Conservation (phyloP, 1,284 basidiomycete species). For the Cutaneotrichosporon mucoides region DNA sequence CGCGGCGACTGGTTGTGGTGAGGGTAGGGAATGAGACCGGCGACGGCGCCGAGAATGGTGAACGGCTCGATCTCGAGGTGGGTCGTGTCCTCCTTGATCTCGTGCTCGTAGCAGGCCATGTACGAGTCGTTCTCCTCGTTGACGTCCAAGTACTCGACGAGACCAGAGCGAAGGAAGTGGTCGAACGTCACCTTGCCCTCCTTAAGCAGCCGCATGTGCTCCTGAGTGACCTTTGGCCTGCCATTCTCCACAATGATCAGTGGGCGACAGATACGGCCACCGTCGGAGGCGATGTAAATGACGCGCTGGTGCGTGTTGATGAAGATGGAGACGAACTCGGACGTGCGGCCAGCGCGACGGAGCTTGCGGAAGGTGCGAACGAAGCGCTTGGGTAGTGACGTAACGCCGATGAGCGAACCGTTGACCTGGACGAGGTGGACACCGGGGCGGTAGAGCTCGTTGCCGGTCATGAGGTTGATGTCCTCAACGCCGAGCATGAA, state of each 20-base stretch:
- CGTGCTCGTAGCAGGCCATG: constrained; percentile 90
- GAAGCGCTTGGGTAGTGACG: constrained; percentile 78
- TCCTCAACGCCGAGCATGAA: constrained; percentile 98
- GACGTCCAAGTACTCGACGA: constrained; percentile 99
- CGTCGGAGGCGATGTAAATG: constrained; percentile 96
- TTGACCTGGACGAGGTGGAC: constrained; percentile 97
- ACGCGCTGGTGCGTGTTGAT: constrained; percentile 93
- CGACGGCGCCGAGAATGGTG: constrained; percentile 94
- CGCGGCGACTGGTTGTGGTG: constrained; percentile 99
- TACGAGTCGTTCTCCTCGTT: constrained; percentile 99
- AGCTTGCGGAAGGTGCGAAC: constrained; percentile 87
- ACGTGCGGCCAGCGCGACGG: constrained; percentile 83
- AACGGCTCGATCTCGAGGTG: constrained; percentile 99
- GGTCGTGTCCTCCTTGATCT: constrained; percentile 77
- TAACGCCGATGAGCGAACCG: constrained; percentile 91
- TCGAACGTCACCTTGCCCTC: constrained; percentile 78
- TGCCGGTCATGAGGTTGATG: constrained; percentile 85
- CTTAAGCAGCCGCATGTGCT: constrained; percentile 82
- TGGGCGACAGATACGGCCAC: constrained; percentile 95
- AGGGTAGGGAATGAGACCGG: constrained; percentile 97
- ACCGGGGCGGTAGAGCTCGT: constrained; percentile 88
- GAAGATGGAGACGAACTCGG: constrained; percentile 96
- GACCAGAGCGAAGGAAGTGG: constrained; percentile 87
- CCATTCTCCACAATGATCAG: constrained; percentile 95
- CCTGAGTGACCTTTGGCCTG: constrained; percentile 68